A percentile compares a stretch with the other conserved stretches of the same genome.
phyloP scores from a whole-genome alignment of 73 alveolate genomes.

The Paramecium octaurelia region DNA sequence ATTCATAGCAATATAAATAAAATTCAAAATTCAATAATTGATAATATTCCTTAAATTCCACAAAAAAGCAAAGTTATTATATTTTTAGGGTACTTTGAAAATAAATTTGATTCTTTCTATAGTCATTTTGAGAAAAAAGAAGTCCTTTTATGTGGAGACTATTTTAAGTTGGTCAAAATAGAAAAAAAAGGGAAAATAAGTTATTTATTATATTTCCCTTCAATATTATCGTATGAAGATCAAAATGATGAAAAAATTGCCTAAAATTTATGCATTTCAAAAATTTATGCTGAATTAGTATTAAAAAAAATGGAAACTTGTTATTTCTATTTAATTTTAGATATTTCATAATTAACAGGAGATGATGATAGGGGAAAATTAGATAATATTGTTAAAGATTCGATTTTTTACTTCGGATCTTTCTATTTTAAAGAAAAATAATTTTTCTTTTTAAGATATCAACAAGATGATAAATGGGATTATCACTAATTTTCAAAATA shows the following conservation, averaged over 20 bases:
- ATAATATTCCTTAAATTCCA: too few species aligned
- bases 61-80: too few species aligned
- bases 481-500: not conserved
- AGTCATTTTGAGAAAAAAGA: not conserved
- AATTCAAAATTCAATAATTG: too few species aligned
- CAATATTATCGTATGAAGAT: not conserved
- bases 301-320: not conserved
- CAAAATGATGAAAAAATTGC: not conserved
- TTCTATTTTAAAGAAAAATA: not conserved
- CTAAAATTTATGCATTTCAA: not conserved
- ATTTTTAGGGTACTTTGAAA: not conserved
- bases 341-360: not conserved
- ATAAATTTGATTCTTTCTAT: not conserved
- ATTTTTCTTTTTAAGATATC: not conserved
- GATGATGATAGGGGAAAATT: not conserved
- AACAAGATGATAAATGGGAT: not conserved
- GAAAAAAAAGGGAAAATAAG: too few species aligned
- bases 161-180: too few species aligned
- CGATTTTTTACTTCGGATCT: not conserved
- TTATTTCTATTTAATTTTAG: not conserved
- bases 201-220: not conserved
- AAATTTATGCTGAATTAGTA: not conserved
- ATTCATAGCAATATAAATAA: too few species aligned
- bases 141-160: not conserved
- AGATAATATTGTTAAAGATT: not conserved